Base-by-base conservation (phyloP, 768 basidiomycete species). In the Scleroderma bovista region DNA sequence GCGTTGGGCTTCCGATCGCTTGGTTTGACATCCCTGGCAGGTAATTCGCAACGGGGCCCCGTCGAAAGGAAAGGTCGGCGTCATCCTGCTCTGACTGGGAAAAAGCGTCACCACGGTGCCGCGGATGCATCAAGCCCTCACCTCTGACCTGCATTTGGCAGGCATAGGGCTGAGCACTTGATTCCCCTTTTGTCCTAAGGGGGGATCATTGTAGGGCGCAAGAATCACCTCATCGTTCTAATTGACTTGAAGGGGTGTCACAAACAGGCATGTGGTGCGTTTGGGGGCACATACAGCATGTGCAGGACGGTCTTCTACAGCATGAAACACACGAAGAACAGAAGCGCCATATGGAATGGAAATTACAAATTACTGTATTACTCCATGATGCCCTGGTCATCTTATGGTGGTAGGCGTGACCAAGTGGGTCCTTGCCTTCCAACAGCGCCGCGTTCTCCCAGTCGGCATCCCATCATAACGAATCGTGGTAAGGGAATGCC, bases 311-410 rank as follows among this genome's bases (percentile, higher is more conserved):
- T 45, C 44, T 22, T 43, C 41, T 43, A 45, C 17, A 33, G 31
- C 44, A 44, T 22, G 42, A 44, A 44, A 26, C 26, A 44, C 42
- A 34, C 6, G 44, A 34, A 34, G 44, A 45, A 44, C 33, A n/a
- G 31, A 45, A 33, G 32, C 17, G 3, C 20, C 12, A n/a, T 26
- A 12, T 2, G 1, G 17, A 20, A 12, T 19, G n/a, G 17, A 22
- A 45, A 45, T 20, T 34, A 9, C 17, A n/a, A 9, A n/a, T 31
- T 13, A 26, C 5, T 20, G n/a, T n/a, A 26, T 34, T 2, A 19
- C 39, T 10, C 19, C 17, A 16, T 26, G 24, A 43, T 15, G 22
- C 41, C 23, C 13, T 5, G 4, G 26, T n/a, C n/a, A n/a, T n/a
- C 26, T 5, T 29, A 29, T 29, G 26, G 26, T 29, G 9, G 4